These are phyloP conservation scores for Clavispora fructus DNA, from an alignment of 805 yeast species.

Conservation along the genomic window DNA sequence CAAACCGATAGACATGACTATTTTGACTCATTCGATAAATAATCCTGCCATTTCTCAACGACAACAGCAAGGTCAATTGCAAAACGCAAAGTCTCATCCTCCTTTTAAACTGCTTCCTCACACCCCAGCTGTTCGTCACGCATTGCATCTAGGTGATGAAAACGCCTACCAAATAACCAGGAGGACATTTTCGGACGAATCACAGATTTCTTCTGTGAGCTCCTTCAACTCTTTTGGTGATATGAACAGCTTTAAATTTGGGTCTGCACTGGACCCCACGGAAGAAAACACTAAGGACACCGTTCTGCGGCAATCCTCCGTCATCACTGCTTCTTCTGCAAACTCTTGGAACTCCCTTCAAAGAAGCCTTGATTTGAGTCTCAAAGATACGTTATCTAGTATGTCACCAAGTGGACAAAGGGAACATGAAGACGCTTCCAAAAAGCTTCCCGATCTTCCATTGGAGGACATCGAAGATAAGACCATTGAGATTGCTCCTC, in stretches of 20 bases:
- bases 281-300: background rate
- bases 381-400: background rate
- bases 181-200: conserved; percentile 32
- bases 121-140: background rate
- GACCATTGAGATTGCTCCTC: background rate
- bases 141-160: conserved; percentile 13
- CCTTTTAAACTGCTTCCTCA: background rate
- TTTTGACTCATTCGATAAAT: background rate
- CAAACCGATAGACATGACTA: background rate
- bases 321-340: background rate
- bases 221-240: conserved; percentile 34
- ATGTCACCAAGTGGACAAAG: background rate
- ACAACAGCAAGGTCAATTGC: background rate
- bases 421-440: background rate
- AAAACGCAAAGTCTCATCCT: too few species aligned
- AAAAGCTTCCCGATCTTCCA: background rate
- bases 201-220: conserved; percentile 34
- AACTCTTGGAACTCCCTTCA: conserved; percentile 8
- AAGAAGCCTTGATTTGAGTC: conserved; percentile 4
- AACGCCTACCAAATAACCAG: conserved; percentile 3
- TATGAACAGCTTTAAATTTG: conserved; percentile 3
- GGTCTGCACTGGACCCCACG: too few species aligned
- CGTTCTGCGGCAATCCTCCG: conserved; percentile 1
- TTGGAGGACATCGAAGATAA: background rate
- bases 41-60: background rate